Conservation (phyloP, 2,329 filamentous ascomycete genomes). For the Coleophoma cylindrospora region DNA sequence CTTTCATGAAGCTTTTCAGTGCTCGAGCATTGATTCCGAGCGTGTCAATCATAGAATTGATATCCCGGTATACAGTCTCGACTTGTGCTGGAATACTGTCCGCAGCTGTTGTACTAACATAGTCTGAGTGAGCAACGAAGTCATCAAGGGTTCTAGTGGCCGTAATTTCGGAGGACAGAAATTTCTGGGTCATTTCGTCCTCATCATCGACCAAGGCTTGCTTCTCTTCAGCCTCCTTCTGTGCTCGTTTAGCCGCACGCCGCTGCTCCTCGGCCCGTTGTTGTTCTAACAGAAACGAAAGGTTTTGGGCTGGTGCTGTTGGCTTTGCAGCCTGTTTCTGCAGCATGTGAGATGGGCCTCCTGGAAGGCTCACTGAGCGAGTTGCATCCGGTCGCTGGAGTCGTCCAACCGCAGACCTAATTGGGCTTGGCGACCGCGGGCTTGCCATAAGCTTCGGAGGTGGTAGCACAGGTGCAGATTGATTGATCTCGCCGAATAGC, state of each 20-base stretch:
- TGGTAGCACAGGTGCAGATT: conserved; percentile 49
- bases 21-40: conserved; percentile 79
- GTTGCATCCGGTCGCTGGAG: conserved; percentile 42
- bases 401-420: conserved; percentile 50
- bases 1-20: conserved; percentile 52
- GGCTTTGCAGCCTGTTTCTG: conserved; percentile 43
- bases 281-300: conserved; percentile 16
- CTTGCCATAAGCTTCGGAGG: conserved; percentile 44
- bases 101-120: conserved; percentile 35
- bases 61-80: conserved; percentile 69
- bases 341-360: conserved; percentile 51
- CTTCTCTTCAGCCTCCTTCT: conserved; percentile 51
- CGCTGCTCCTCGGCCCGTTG: conserved; percentile 21
- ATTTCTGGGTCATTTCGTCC: conserved; percentile 60
- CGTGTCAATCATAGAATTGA: conserved; percentile 92
- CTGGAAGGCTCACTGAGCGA: conserved; percentile 56
- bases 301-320: conserved; percentile 36
- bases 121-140: conserved; percentile 60
- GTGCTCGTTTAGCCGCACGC: conserved; percentile 36
- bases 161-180: conserved; percentile 55
- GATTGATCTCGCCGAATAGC: conserved; percentile 51
- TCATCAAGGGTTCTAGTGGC: conserved; percentile 60
- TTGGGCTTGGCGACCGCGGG: conserved; percentile 68
- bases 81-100: conserved; percentile 58
- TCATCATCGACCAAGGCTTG: conserved; percentile 61